Percentiles rank a stretch among this genome's conserved stretches.
phyloP scores from a whole-genome alignment of 208 protist species.

The Ichthyophonus hoferi region DNA sequence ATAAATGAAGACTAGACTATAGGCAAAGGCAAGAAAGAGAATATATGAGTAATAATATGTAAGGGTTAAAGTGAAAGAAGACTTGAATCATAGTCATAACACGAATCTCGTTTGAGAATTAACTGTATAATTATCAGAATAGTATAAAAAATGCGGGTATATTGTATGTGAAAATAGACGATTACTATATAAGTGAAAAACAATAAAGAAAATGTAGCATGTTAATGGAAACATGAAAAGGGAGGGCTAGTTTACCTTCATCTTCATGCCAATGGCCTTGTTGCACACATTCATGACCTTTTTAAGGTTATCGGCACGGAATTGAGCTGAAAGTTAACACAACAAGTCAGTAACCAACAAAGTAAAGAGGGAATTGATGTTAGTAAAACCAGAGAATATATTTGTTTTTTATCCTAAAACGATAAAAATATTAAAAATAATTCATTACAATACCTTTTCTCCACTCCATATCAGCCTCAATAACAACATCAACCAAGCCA shows the following conservation, averaged over 20 bases:
- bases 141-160: not conserved
- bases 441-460: conserved; percentile 56
- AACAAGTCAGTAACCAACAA: not conserved
- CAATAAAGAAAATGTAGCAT: not conserved
- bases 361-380: not conserved
- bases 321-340: not conserved
- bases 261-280: conserved; percentile 78
- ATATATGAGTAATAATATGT: too few relatives aligned
- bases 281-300: conserved; percentile 78
- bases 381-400: not conserved
- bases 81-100: not conserved
- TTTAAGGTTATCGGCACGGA: conserved; percentile 69
- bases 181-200: not conserved
- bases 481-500: conserved; percentile 79
- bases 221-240: not conserved
- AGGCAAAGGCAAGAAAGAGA: too few relatives aligned
- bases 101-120: not conserved
- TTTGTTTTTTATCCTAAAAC: not conserved
- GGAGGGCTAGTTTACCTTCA: conserved; percentile 62
- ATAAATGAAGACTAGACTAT: too few relatives aligned
- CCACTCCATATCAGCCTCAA: conserved; percentile 83
- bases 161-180: not conserved
- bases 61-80: not conserved
- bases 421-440: too few relatives aligned
- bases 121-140: not conserved